Percentiles rank a stretch among this genome's conserved stretches.
These are phyloP conservation scores for Xylaria sp. DNA, from an alignment of 2,329 filamentous ascomycete species.

Conservation along the genomic window DNA sequence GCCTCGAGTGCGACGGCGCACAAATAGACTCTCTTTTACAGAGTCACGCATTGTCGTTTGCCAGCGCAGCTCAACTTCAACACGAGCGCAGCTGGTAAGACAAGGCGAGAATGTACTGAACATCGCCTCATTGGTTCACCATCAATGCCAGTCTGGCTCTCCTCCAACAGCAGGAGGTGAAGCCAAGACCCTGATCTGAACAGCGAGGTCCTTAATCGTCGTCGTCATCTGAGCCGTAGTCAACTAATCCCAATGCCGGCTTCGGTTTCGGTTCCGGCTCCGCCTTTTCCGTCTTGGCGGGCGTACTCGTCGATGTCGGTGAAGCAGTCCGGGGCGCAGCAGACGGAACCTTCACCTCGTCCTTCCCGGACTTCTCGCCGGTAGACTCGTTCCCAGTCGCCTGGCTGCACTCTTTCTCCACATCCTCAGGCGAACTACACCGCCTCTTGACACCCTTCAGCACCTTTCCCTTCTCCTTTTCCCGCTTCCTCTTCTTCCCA, in stretches of 20 bases:
- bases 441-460: constrained; percentile 34
- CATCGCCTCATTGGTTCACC: not conserved
- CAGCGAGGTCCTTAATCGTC: constrained; percentile 28
- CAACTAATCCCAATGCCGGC: constrained; percentile 40
- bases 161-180: not conserved
- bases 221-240: constrained; percentile 53
- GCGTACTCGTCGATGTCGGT: constrained; percentile 3
- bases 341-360: not conserved
- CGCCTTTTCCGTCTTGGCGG: not conserved
- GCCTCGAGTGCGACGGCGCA: not conserved
- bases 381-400: constrained; percentile 7
- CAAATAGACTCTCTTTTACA: not conserved
- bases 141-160: not conserved
- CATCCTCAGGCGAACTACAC: constrained; percentile 32
- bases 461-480: constrained; percentile 31
- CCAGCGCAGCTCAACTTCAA: not conserved
- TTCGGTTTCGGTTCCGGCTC: constrained; percentile 26
- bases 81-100: not conserved
- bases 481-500: constrained; percentile 37
- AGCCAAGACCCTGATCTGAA: not conserved
- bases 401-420: constrained; percentile 17
- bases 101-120: not conserved
- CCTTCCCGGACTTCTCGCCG: constrained; percentile 9
- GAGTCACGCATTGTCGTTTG: not conserved
- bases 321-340: constrained; percentile 1